Conservation (phyloP, 2,329 filamentous ascomycete genomes). For the Teratosphaeria nubilosa region DNA sequence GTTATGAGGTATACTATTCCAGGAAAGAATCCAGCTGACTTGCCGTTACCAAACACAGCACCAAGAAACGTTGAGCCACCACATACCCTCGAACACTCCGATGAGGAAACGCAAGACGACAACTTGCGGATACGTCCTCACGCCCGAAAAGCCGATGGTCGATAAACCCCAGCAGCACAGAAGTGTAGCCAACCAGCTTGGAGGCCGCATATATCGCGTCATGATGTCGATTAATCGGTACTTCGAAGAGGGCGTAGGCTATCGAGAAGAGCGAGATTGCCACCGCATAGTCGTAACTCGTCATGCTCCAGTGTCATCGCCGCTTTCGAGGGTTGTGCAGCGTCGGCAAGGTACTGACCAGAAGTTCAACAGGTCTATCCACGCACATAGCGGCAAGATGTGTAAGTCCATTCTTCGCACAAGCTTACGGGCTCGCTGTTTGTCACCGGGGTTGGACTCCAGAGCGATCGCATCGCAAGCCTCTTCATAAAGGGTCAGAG, state of each 20-base stretch:
- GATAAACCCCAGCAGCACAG: conserved; percentile 30
- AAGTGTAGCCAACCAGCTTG: conserved; percentile 29
- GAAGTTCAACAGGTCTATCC: not conserved
- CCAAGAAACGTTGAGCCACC: not conserved
- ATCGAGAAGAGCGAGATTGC: conserved; percentile 26
- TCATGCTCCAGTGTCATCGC: conserved; percentile 54
- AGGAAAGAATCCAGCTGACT: not conserved
- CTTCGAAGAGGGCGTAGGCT: conserved; percentile 24
- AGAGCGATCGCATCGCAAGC: no score
- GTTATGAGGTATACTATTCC: not conserved
- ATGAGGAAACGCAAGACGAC: not conserved
- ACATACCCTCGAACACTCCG: not conserved
- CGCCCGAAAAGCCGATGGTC: conserved; percentile 29
- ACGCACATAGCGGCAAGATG: not conserved
- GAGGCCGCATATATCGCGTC: conserved; percentile 29
- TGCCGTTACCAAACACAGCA: not conserved
- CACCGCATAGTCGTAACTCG: conserved; percentile 47
- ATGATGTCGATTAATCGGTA: conserved; percentile 31
- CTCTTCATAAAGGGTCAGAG: no score
- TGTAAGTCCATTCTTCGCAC: not conserved
- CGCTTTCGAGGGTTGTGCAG: conserved; percentile 28
- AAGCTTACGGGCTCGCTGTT: not conserved
- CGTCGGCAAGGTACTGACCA: conserved; percentile 45
- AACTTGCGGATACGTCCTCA: conserved; percentile 26
- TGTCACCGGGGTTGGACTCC: not conserved